Evolutionary conservation across 2,329 filamentous ascomycete genomes (phyloP), one percentile per base, ranked within the genome.

Genomic region (Emergomyces pasteurianus): DNA sequence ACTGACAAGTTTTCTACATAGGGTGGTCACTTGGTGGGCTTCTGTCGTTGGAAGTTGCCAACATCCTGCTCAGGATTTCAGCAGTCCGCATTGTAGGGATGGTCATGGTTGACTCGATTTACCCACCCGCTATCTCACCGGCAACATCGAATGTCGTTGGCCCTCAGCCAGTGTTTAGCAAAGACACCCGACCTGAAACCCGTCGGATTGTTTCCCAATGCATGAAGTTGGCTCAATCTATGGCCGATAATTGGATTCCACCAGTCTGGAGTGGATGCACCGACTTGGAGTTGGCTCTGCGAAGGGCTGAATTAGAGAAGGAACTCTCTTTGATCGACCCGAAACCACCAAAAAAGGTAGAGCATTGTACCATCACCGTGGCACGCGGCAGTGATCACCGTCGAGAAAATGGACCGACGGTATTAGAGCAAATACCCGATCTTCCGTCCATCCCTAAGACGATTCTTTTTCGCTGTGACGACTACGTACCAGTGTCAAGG

Each of bases 21-120:
- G 66, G 66, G 10, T 67, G 66, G 66, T 67, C 66, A 6, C 61
- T 67, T 5, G 66, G 66, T 8, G 66, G 66, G 6, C 57, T 66
- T 40, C 56, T 66, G 16, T 64, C 66, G 8, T 46, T 67, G 8
- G 66, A 67, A 50, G 59, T 66, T 23, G 63, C 66, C 28, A 65
- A 60, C 28, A 57, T 66, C 23, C 46, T 67, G 9, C 58, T 64
- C 36, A 50, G 58, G 28, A 56, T 46, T 18, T 62, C 63, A 3
- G 46, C 59, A 36, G 50, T 64, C 18, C 50, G 52, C 21, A 59
- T 67, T 38, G 26, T 65, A 2, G 65, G 65, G 16, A 64, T 67
- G 31, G 60, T 66, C 18, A 67, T 67, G 65, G 57, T 67, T 18
- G 65, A 67, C 43, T 66, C 62, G 50, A 61, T 66, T 21, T 64